Evolutionary conservation across 345 rosid species (phyloP).

Genomic region (Dimocarpus longan): DNA sequence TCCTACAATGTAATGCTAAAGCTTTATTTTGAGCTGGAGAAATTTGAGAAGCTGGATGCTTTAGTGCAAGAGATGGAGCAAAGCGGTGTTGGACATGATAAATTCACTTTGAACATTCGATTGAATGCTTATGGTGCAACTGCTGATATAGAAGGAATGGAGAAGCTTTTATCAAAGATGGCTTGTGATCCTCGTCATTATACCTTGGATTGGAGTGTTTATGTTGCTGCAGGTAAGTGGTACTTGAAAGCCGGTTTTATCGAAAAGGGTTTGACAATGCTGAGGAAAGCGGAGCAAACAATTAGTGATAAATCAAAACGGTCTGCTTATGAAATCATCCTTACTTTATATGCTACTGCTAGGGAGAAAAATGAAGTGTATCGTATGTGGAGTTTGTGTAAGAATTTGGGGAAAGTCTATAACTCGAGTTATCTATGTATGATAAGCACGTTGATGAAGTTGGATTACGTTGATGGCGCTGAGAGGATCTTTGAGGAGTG

Average conservation of each 20-base stretch:
- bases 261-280: conserved; percentile 45
- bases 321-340: conserved; percentile 41
- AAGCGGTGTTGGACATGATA: conserved; percentile 35
- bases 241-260: conserved; percentile 51
- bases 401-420: conserved; percentile 35
- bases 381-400: conserved; percentile 58
- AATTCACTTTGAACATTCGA: conserved; percentile 42
- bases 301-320: conserved; percentile 20
- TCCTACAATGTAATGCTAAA: conserved; percentile 59
- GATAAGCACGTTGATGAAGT: conserved; percentile 52
- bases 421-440: conserved; percentile 51
- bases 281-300: conserved; percentile 48
- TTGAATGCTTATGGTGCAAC: conserved; percentile 53
- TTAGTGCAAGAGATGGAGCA: conserved; percentile 61
- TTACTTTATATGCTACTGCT: conserved; percentile 49
- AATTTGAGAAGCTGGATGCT: conserved; percentile 42
- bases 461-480: conserved; percentile 56
- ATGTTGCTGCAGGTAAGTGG: conserved; percentile 44
- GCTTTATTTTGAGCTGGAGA: conserved; percentile 43
- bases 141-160: conserved; percentile 53
- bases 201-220: conserved; percentile 49
- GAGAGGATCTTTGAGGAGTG: conserved; percentile 63
- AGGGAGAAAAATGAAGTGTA: conserved; percentile 51
- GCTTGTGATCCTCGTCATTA: conserved; percentile 38
- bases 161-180: conserved; percentile 48